Conservation (phyloP, 2,329 filamentous ascomycete species). For the Aspergillus ochraceoroseus region DNA sequence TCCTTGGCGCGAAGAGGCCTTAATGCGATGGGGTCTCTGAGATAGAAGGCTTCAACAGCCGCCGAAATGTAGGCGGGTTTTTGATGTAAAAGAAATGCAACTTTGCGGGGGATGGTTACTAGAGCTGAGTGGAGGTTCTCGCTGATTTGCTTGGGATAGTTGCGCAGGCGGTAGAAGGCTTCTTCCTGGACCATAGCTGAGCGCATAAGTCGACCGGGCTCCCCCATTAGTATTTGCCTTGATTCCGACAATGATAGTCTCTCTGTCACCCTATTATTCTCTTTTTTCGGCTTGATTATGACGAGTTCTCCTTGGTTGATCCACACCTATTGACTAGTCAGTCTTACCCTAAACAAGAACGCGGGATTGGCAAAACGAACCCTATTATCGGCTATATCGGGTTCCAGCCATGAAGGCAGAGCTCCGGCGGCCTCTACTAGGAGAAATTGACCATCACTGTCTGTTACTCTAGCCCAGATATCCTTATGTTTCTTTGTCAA, state of each 20-base stretch:
- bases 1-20: conserved; percentile 60
- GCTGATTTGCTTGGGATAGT: conserved; percentile 72
- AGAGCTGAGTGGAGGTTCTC: conserved; percentile 71
- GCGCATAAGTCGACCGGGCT: conserved; percentile 58
- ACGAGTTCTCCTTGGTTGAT: conserved; percentile 70
- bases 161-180: conserved; percentile 80
- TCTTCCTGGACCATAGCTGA: conserved; percentile 75
- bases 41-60: conserved; percentile 85
- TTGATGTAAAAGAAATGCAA: conserved; percentile 72
- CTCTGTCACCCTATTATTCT: conserved; percentile 33
- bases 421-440: conserved; percentile 88
- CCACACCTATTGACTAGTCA: conserved; percentile 60
- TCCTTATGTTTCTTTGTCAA: conserved; percentile 67
- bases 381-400: conserved; percentile 79
- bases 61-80: conserved; percentile 73
- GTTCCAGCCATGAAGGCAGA: conserved; percentile 83
- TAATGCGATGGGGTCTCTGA: conserved; percentile 74
- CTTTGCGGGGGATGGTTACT: conserved; percentile 70
- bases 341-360: not conserved
- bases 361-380: conserved; percentile 33
- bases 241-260: conserved; percentile 62
- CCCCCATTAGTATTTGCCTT: conserved; percentile 54
- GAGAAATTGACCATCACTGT: conserved; percentile 91
- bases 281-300: conserved; percentile 61
- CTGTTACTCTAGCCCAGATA: conserved; percentile 76